Evolutionary conservation across 306 rosid species (phyloP), one percentile per base, ranked within the genome.

Genomic region (Cucurbita moschata): DNA sequence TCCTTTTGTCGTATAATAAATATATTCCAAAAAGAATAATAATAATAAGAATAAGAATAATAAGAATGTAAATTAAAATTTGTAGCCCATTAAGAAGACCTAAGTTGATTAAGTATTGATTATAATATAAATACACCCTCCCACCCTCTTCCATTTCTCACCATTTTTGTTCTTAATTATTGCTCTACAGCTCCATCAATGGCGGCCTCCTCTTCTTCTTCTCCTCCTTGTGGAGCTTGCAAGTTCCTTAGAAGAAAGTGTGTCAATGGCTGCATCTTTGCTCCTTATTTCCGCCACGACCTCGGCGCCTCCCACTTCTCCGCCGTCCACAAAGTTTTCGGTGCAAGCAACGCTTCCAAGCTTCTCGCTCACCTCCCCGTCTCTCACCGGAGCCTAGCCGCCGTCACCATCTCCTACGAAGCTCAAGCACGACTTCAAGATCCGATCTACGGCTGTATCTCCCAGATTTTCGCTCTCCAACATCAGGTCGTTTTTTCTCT

Each of bases 361-460:
- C 85, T 95, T n/a, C 92, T 95, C 19, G 83, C 96, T 43, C 95
- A 91, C 66, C 92, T 95, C 61, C 96, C 97, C 0, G 82, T 80
- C 6, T 84, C 44, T 58, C 91, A 91, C 18, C 91, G 99, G 1
- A 80, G 86, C 6, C 86, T 86, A 67, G 99, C 99, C 0, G 97
- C 96, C 0, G 77, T 95, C 46, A 88, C 99, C 9, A 88, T 95
- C 82, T 88, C 96, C 39, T 95, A 91, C 62, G 99, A 95, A 83
- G 99, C 99, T 85, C 99, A 86, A 79, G 99, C 99, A 10, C 81
- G 99, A 75, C 85, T 95, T 68, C 96, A 88, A 74, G 99, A 95
- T 75, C 99, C 99, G 5, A 86, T 95, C 59, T 91, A 95, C 80
- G 99, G 99, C 15, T 95, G 99, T 54, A 96, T 95, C 52, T 91